Evolutionary conservation across 1,284 basidiomycete species (phyloP), one percentile per base, ranked within the genome.

Genomic region (Marasmius tenuissimus): DNA sequence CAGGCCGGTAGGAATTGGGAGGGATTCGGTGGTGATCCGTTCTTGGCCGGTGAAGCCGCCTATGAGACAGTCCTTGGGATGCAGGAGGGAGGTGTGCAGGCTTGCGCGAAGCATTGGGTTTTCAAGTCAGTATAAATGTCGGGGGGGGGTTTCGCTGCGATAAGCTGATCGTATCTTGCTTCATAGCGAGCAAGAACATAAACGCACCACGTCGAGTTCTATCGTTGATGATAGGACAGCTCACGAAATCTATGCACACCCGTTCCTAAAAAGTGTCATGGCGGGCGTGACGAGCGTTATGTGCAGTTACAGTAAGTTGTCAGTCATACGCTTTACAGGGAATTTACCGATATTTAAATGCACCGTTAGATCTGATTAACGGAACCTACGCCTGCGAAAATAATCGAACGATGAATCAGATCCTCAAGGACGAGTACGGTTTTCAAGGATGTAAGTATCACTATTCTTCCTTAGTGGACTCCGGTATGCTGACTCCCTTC

Each of bases 341-440:
- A 12, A 3, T 20, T 27, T 6, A 33, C 45, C 45, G 18, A 7
- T 38, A 27, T 27, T 27, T 27, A 27, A 4, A 27, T 27, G 1
- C 27, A 4, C 27, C 33, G 18, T 39, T 59, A 87, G 84, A 86
- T 69, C 69, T 83, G 47, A 77, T 94, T 69, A 95, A 96, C 73
- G 86, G 85, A 34, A 92, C 89, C 0, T 91, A 87, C 63, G 87
- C 92, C 1, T 94, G 92, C 73, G 86, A 93, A 72, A 93, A 92
- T 70, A 81, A 87, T 68, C 82, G 87, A 66, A 80, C 87, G 34
- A 73, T 94, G 70, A 94, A 93, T 75, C 82, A 86, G 60, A 80
- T 94, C 40, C 78, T 96, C 63, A 96, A 96, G 77, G 77, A 80
- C 22, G 91, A 95, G 75, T 84, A 87, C 60, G 89, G 88, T 3